Base-by-base conservation (phyloP, 2,329 filamentous ascomycete species). In the Parascedosporium putredinis region DNA sequence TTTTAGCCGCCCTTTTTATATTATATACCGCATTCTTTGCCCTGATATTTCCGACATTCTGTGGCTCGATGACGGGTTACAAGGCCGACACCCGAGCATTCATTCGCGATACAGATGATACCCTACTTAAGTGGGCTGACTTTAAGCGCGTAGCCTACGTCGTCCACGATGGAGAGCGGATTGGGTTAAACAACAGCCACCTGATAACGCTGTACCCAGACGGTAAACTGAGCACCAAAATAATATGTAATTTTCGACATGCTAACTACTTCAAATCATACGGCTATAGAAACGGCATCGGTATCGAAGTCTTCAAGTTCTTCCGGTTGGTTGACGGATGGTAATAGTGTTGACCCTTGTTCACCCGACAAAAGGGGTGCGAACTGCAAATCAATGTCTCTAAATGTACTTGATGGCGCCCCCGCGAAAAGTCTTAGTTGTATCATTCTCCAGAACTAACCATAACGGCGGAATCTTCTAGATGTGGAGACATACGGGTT, bases 41-140 rank as follows among this genome's bases (percentile, higher is more conserved):
- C 4, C 45, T 62, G 10, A 45, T 45, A 8, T 64, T 61, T 45
- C 62, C 61, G 9, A 62, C 59, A 1, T 33, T 63, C 6, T 56
- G 55, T 2, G 47, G 60, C 24, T 55, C 60, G 1, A 62, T 63
- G 60, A 59, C 59, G 1, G 60, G 61, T 16, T 64, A 64, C 42
- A 51, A 54, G 7, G 50, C 59, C 8, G 52, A 52, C 33, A 53
- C n/a, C 8, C 47, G 48, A 6, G 54, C 59, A 6, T 60, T 59
- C n/a, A 53, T 62, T 10, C 45, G 40, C 10, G 51, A 55, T n/a
- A 10, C 43, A 2, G 44, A 55, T 14, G 48, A 47, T 4, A 57
- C 47, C 20, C 47, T 58, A 18, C 49, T 60, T 3, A 51, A 50
- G 10, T 55, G 53, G 36, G 44, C 25, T 1, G 51, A 56, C 1